Base-by-base conservation (phyloP, 2,329 filamentous ascomycete genomes). In the Colletotrichum abscissum region DNA sequence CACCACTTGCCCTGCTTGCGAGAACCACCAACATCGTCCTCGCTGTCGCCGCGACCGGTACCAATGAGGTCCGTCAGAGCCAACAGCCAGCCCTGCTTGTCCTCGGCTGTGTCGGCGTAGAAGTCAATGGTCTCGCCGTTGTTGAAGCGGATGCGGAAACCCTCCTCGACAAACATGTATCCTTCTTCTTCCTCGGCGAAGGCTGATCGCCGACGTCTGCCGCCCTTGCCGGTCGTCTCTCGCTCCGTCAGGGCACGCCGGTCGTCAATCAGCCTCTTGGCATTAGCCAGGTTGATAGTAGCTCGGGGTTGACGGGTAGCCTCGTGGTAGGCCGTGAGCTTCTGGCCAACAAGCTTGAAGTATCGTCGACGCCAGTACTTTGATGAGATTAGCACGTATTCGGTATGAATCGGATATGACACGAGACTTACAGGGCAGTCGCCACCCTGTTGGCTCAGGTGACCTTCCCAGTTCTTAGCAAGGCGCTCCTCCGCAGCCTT, bases 161-260 rank as follows among this genome's bases (percentile, higher is more conserved):
- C 97, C 82, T 99, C 97, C 82, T 99, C 97, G 66, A 99, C 96
- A 82, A 99, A 99, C 94, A 98, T 98, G 87, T 99, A 99, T 55
- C 97, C 97, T 81, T 99, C 97, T 84, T 99, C 97, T 76, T 99
- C 97, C 83, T 98, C 97, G 1, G 96, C 95, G 82, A 99, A 99
- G 12, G 94, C 97, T 42, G 95, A 98, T 82, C 97, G 95, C 69
- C 97, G 93, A 56, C 97, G 93, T 77, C 91, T 92, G 69, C 95
- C 94, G 75, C 90, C 90, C 80, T 92, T 94, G 70, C 92, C 93
- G 16, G 89, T 92, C 0, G 92, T 94, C 80, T 97, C 94, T 77
- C 94, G 95, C 79, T 98, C 93, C 7, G 92, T 94, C 60, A 99
- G 87, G 24, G 94, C 89, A 24, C 92, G 92, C 70, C 95, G 94